Base-by-base conservation (phyloP, 1,139 yeast genomes). In the Yamadazyma jaroonii region DNA sequence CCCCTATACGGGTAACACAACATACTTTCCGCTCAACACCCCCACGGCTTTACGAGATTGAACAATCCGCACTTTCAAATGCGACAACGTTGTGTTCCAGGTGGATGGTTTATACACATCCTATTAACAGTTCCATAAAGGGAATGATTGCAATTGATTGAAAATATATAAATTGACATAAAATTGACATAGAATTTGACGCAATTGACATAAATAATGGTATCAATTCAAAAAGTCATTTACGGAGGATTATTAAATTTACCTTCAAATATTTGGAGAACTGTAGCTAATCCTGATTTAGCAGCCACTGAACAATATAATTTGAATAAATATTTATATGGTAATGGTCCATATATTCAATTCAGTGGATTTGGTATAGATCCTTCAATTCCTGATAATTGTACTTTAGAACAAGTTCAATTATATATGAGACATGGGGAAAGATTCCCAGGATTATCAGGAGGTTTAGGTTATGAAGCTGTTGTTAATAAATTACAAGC, bases 301-400 rank as follows among this genome's bases (percentile, higher is more conserved):
- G 61, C 64, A 9, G 56, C 65, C 3, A 45, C 52, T 15, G 57
- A 57, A 26, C 64, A 59, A 39, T 61, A 54, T 39, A 65, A 64
- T 42, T 47, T 63, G 15, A 57, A 61, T 37, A 55, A 54, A 35
- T 61, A 56, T 41, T 50, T 65, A 38, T 64, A 59, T 17, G 71
- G 67, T 4, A 52, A 66, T 14, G 71, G 65, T 1, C 71, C 72
- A 4, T 65, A 63, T 39, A 49, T 62, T n/a, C 69, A 65, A 37
- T 52, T 54, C 25, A 49, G 53, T 3, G 71, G 71, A 0, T 56
- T 45, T 40, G 71, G 71, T 0, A 65, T 65, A 17, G 54, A 60
- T 17, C 56, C 66, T 9, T 61, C 56, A 13, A 48, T 60, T 9
- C 72, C 72, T 0, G 50, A 45, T 4, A 53, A 56, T 33, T 63